These are phyloP conservation scores for Asterionellopsis glacialis DNA, from an alignment of 108 stramenopile species.

Conservation along the genomic window DNA sequence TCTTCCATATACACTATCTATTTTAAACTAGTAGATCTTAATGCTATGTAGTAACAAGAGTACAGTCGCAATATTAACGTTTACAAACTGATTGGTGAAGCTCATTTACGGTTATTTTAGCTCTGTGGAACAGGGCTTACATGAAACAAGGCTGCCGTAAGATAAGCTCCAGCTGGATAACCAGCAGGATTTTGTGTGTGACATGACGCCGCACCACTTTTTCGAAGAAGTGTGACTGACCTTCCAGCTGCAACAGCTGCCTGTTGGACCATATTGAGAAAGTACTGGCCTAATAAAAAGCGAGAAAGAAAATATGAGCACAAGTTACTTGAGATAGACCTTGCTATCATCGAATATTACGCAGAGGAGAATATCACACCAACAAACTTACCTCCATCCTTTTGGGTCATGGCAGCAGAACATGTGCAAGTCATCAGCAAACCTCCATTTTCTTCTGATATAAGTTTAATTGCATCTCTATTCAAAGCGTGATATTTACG, in stretches of 20 bases:
- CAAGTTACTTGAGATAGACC: too few species aligned
- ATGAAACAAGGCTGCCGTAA: constrained; percentile 74
- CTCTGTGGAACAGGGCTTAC: background rate
- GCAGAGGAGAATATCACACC: too few species aligned
- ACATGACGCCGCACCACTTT: constrained; percentile 74
- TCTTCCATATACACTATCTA: too few species aligned
- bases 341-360: too few species aligned
- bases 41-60: too few species aligned
- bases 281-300: constrained; percentile 31
- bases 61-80: too few species aligned
- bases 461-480: constrained; percentile 81
- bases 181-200: constrained; percentile 73
- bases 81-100: too few species aligned
- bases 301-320: too few species aligned
- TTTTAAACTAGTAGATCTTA: too few species aligned
- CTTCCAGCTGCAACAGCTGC: constrained; percentile 65
- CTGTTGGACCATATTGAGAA: constrained; percentile 65
- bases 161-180: constrained; percentile 74
- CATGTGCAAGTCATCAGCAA: constrained; percentile 92
- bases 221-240: constrained; percentile 54
- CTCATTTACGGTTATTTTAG: too few species aligned
- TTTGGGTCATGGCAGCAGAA: constrained; percentile 91
- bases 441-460: constrained; percentile 62
- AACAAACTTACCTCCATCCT: constrained; percentile 56
- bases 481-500: constrained; percentile 89